Base-by-base conservation (phyloP, 139 green algal genomes). In the Chlorella sp. region DNA sequence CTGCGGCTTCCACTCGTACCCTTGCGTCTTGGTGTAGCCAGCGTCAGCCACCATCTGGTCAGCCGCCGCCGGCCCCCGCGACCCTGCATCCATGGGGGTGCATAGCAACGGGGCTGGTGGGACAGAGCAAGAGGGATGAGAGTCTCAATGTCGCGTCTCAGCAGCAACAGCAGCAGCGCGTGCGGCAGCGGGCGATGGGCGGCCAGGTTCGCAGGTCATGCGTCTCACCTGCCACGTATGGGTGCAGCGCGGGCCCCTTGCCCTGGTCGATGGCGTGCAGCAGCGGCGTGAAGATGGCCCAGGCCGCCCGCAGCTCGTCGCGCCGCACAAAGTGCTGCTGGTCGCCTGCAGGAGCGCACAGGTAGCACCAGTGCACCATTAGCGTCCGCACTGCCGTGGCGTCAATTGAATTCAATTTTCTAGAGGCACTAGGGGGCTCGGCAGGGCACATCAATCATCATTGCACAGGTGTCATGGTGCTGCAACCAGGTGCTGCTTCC, bases 271-370 rank as follows among this genome's bases (percentile, higher is more conserved):
- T 90, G 0, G 70, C 74, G 31, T 96, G 82, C 71, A 98, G 86
- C 73, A 98, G 77, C 1, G 93, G 93, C 1, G 92, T 97, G 87
- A 98, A 97, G 67, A 96, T 94, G 32, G 82, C 76, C 94, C 94
- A 98, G 0, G 94, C 93, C 0, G 91, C 94, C 20, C 89, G 78
- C 78, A 97, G 86, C 87, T 97, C 92, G 70, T 97, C 92, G 31
- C 91, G 85, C 33, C 94, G 88, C 36, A 98, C 90, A 86, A 98
- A 98, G 81, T 98, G 92, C 83, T 97, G 90, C 77, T 97, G 92
- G 78, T 98, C 92, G 32, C 94, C 94, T 55, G 49, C 23, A 30
- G 34, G n/a, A n/a, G n/a, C n/a, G n/a, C n/a, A n/a, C n/a, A n/a
- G n/a, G n/a, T n/a, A n/a, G n/a, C n/a, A n/a, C n/a, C n/a, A n/a